A percentile compares a stretch with the other conserved stretches of the same genome.
phyloP scores from a whole-genome alignment of 108 stramenopile species.

The Cyclotella choctawhatcheeana region DNA sequence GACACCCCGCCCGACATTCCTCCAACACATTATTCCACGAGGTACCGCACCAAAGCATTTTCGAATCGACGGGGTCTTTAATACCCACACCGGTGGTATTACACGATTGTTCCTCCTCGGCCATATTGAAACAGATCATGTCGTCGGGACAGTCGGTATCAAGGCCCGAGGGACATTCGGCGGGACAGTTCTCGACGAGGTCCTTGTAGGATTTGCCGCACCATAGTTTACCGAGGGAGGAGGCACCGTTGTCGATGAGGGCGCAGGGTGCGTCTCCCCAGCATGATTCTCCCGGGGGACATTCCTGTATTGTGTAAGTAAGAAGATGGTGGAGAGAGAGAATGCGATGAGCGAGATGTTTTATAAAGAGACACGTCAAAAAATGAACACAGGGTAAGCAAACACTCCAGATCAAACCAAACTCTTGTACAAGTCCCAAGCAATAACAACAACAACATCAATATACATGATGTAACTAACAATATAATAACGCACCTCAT shows the following conservation, averaged over 20 bases:
- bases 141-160: conserved; percentile 37
- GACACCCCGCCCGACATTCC: conserved; percentile 31
- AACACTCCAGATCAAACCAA: no score
- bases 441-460: no score
- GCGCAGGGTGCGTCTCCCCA: conserved; percentile 20
- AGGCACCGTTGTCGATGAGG: neutral
- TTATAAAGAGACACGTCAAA: no score
- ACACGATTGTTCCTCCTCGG: conserved; percentile 12
- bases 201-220: conserved; percentile 48
- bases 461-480: no score
- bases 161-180: conserved; percentile 36
- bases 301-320: no score
- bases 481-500: no score
- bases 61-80: conserved; percentile 22
- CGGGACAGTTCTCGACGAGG: conserved; percentile 44
- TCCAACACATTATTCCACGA: conserved; percentile 43
- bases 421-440: no score
- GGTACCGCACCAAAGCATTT: conserved; percentile 38
- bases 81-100: conserved; percentile 29
- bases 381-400: no score
- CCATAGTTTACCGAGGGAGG: conserved; percentile 29
- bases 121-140: conserved; percentile 43
- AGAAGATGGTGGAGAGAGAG: no score
- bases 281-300: conserved; percentile 9
- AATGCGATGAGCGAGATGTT: no score